phyloP scores from a whole-genome alignment of 257 asterid genomes.

The Solanum dulcamara region DNA sequence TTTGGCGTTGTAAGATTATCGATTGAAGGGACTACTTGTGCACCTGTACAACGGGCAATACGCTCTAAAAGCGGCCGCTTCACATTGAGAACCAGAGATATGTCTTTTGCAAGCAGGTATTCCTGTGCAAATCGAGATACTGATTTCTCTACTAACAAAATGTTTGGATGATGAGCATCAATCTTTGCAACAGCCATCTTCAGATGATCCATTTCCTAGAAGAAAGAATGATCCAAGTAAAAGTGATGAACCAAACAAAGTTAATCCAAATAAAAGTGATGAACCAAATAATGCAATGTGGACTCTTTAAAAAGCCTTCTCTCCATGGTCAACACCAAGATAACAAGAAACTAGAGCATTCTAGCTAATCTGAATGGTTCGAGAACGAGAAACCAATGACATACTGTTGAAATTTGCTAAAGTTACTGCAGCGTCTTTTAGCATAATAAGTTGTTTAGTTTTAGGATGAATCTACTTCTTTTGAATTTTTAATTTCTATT shows the following conservation, averaged over 20 bases:
- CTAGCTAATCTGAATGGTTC: neutral
- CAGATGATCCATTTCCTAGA: conserved; percentile 97
- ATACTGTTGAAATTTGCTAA: neutral
- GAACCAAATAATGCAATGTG: neutral
- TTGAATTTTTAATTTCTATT: neutral
- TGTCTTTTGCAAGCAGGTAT: conserved; percentile 77
- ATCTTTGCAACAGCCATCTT: conserved; percentile 98
- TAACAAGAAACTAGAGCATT: neutral
- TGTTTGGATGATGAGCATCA: conserved; percentile 71
- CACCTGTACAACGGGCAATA: conserved; percentile 85
- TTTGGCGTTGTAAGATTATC: conserved; percentile 70
- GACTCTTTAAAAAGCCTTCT: neutral
- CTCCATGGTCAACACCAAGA: neutral
- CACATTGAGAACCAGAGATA: conserved; percentile 83
- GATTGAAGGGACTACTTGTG: conserved; percentile 79
- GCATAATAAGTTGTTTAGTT: neutral
- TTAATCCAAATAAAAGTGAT: neutral
- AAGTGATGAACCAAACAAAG: neutral
- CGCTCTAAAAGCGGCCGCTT: conserved; percentile 87
- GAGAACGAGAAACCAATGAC: neutral
- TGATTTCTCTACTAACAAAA: conserved; percentile 94
- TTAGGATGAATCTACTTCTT: neutral
- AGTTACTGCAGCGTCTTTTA: neutral
- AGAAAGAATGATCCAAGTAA: neutral
- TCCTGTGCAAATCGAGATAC: conserved; percentile 95